phyloP scores from a whole-genome alignment of 306 rosid genomes.

The Amphicarpaea edgeworthii region DNA sequence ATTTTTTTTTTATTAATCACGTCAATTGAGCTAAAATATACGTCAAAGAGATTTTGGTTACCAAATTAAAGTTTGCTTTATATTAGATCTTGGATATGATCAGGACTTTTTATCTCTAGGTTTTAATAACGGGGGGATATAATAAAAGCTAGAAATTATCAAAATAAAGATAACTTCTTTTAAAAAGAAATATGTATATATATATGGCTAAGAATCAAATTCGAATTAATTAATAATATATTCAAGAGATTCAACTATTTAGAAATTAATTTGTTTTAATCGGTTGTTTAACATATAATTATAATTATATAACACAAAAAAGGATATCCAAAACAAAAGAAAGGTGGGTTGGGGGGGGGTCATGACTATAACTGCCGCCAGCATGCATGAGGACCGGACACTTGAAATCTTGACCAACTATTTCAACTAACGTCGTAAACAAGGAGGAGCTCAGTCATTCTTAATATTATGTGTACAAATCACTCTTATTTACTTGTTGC shows the following conservation, averaged over 20 bases:
- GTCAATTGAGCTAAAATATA: conserved; percentile 5
- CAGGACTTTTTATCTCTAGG: background rate
- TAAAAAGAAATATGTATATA: too few species aligned
- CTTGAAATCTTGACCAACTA: background rate
- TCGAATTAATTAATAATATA: too few species aligned
- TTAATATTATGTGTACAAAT: too few species aligned
- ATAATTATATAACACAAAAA: background rate
- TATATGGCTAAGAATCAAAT: too few species aligned
- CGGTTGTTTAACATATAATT: too few species aligned
- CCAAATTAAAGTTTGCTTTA: background rate
- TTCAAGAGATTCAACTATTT: too few species aligned
- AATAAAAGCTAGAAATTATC: too few species aligned
- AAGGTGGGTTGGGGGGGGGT: too few species aligned
- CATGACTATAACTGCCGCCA: background rate
- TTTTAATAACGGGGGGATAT: background rate
- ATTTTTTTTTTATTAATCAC: background rate
- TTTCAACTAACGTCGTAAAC: background rate
- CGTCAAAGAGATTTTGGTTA: background rate
- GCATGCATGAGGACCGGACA: conserved; percentile 11
- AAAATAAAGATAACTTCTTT: too few species aligned
- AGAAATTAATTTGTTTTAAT: too few species aligned
- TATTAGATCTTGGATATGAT: background rate
- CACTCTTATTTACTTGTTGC: too few species aligned
- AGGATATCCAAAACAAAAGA: background rate
- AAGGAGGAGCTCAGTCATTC: background rate